These are phyloP conservation scores for Nymphaea thermarum DNA, from an alignment of 164 flowering plant species.

Conservation along the genomic window DNA sequence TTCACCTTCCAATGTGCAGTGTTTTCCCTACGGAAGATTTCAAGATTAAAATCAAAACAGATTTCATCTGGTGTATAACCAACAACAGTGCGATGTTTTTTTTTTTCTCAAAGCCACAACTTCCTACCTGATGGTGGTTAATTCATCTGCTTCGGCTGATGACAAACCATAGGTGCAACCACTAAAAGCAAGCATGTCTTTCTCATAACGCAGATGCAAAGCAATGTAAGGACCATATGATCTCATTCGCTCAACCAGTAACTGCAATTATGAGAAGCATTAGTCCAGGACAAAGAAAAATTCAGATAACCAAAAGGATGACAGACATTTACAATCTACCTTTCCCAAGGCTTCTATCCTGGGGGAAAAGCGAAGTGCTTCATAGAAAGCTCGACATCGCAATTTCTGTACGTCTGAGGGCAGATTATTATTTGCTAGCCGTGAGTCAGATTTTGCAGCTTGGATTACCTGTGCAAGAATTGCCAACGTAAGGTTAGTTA, in stretches of 20 bases:
- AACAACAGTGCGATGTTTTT: not conserved
- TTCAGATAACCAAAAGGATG: not conserved
- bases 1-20: slow-evolving; percentile 90
- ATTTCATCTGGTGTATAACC: not conserved
- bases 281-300: not conserved
- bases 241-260: slow-evolving; percentile 91
- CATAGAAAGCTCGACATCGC: slow-evolving; percentile 88
- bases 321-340: slow-evolving; percentile 23
- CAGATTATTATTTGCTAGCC: slow-evolving; percentile 85
- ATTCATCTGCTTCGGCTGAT: slow-evolving; percentile 70
- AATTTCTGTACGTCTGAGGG: slow-evolving; percentile 87
- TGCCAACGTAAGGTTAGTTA: not conserved
- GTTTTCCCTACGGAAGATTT: slow-evolving; percentile 42
- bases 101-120: not conserved
- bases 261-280: slow-evolving; percentile 14
- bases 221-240: slow-evolving; percentile 82
- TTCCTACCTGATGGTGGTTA: slow-evolving; percentile 65
- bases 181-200: slow-evolving; percentile 98
- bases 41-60: not conserved
- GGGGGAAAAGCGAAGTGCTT: slow-evolving; percentile 89
- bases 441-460: slow-evolving; percentile 96
- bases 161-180: slow-evolving; percentile 92
- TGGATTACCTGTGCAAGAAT: slow-evolving; percentile 53
- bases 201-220: slow-evolving; percentile 87
- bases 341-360: slow-evolving; percentile 88